Conservation (phyloP, 352 stramenopile genomes). For the Globisporangium cystogenes region DNA sequence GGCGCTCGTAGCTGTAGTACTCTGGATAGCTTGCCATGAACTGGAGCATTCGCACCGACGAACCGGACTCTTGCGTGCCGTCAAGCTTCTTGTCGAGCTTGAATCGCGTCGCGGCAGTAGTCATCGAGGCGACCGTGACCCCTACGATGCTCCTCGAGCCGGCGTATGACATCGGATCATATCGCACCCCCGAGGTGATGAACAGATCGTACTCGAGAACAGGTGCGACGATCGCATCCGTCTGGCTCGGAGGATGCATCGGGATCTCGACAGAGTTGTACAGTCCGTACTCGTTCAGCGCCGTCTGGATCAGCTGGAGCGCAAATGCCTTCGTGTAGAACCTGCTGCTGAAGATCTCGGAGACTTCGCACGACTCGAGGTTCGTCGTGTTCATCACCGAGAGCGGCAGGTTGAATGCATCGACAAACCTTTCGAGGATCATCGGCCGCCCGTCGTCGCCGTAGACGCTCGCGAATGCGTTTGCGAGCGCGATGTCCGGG, state of each 20-base stretch:
- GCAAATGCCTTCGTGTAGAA: slow-evolving; percentile 29
- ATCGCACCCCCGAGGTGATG: slow-evolving; percentile 18
- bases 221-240: slow-evolving; percentile 9
- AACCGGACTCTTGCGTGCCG: slow-evolving; percentile 12
- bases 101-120: slow-evolving; percentile 3
- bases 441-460: slow-evolving; percentile 12
- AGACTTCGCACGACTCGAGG: slow-evolving; percentile 23
- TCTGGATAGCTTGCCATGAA: slow-evolving; percentile 25
- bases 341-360: slow-evolving; percentile 11
- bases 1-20: slow-evolving; percentile 24
- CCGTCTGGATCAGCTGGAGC: slow-evolving; percentile 20
- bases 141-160: slow-evolving; percentile 11
- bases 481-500: slow-evolving; percentile 11
- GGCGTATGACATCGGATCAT: slow-evolving; percentile 1
- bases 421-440: slow-evolving; percentile 14
- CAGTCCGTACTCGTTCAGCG: slow-evolving; percentile 12
- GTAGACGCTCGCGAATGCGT: slow-evolving; percentile 21
- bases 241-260: slow-evolving; percentile 7
- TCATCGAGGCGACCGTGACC: slow-evolving; percentile 14
- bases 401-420: slow-evolving; percentile 5
- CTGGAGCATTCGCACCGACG: slow-evolving; percentile 22
- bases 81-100: slow-evolving; percentile 26
- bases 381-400: slow-evolving; percentile 14
- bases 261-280: neutral
- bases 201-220: slow-evolving; percentile 9